These are phyloP conservation scores for Lodderomyces pseudojiufengensis DNA, from an alignment of 1,139 yeast species.

Conservation along the genomic window DNA sequence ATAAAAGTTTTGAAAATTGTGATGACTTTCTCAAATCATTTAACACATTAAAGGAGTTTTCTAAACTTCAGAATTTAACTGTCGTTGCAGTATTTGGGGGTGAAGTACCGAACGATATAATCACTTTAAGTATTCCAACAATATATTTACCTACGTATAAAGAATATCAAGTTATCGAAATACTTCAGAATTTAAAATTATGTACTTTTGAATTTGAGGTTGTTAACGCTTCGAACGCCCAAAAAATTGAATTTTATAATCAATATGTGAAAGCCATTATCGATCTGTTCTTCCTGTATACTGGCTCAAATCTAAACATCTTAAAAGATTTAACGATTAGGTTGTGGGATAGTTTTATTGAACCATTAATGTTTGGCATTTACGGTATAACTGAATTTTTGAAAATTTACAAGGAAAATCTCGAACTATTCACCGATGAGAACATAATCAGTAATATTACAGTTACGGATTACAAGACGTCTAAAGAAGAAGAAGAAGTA, in stretches of 20 bases:
- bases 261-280: conserved; percentile 49
- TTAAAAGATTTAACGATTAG: conserved; percentile 39
- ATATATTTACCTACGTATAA: conserved; percentile 47
- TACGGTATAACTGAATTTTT: conserved; percentile 38
- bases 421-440: conserved; percentile 39
- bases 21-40: conserved; percentile 46
- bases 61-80: conserved; percentile 27
- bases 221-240: neutral
- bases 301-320: conserved; percentile 50
- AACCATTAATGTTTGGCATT: conserved; percentile 34
- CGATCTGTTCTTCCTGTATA: conserved; percentile 48
- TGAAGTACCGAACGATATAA: conserved; percentile 45
- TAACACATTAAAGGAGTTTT: conserved; percentile 43
- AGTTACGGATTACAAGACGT: conserved; percentile 25
- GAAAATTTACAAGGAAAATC: conserved; percentile 43
- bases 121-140: conserved; percentile 48
- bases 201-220: conserved; percentile 20
- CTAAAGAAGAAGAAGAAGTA: conserved; percentile 17
- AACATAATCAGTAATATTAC: conserved; percentile 34
- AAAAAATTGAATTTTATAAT: conserved; percentile 36
- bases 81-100: conserved; percentile 33
- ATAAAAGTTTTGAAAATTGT: conserved; percentile 49
- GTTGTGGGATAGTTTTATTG: conserved; percentile 52
- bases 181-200: conserved; percentile 28
- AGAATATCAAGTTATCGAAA: conserved; percentile 34